Evolutionary conservation across 2,329 filamentous ascomycete species (phyloP).

Genomic region (Claviceps sp.): DNA sequence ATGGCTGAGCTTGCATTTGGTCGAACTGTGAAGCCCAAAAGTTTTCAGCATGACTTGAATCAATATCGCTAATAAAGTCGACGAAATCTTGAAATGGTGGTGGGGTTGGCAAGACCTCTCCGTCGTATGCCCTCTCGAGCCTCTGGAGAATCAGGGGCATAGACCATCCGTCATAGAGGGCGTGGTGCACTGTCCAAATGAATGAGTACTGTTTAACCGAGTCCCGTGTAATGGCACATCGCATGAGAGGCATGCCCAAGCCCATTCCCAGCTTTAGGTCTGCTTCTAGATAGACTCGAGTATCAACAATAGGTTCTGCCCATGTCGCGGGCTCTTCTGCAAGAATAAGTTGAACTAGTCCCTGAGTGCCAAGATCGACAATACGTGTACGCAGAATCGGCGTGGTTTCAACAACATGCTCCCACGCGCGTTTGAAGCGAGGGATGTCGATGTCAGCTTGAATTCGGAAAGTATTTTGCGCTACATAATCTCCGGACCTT

Average conservation of each 20-base stretch:
- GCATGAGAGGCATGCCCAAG: constrained; percentile 26
- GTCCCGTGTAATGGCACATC: constrained; percentile 24
- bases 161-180: constrained; percentile 38
- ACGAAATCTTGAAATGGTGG: constrained; percentile 27
- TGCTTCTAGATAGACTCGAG: constrained; percentile 21
- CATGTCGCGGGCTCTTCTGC: constrained; percentile 13
- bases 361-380: background rate
- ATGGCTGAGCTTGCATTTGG: background rate
- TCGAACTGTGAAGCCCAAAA: constrained; percentile 3
- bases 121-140: constrained; percentile 23
- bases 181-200: constrained; percentile 30
- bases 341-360: constrained; percentile 1
- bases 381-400: constrained; percentile 6
- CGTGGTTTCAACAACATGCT: background rate
- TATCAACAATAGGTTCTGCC: constrained; percentile 6
- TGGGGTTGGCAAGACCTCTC: constrained; percentile 12
- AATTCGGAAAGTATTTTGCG: background rate
- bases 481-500: constrained; percentile 2
- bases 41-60: background rate
- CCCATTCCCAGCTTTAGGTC: constrained; percentile 24
- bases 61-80: constrained; percentile 14
- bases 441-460: background rate
- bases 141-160: constrained; percentile 28
- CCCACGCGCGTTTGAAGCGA: constrained; percentile 3
- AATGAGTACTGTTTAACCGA: constrained; percentile 23